phyloP scores from a whole-genome alignment of 2,329 filamentous ascomycete genomes.

The Didymella pomorum region DNA sequence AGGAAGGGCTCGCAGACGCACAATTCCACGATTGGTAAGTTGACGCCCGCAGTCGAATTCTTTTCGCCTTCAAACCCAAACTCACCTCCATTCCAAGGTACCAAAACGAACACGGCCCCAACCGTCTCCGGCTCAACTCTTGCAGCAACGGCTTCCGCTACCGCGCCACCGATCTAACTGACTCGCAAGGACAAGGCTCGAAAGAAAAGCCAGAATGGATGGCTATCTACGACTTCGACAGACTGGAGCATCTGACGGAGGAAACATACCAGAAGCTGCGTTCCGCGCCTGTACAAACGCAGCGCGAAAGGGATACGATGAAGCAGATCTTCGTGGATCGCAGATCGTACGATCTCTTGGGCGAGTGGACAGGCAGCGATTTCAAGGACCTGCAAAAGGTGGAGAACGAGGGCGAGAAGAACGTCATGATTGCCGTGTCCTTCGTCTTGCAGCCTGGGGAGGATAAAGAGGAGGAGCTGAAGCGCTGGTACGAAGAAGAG shows the following conservation, averaged over 20 bases:
- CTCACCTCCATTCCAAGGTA: constrained; percentile 61
- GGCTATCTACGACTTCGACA: constrained; percentile 81
- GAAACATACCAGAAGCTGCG: constrained; percentile 74
- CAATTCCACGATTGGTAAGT: constrained; percentile 75
- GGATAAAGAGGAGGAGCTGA: constrained; percentile 62
- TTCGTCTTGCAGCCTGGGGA: constrained; percentile 65
- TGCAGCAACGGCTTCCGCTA: constrained; percentile 83
- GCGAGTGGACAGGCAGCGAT: constrained; percentile 62
- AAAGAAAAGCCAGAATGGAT: constrained; percentile 71
- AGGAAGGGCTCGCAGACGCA: constrained; percentile 67
- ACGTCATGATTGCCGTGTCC: constrained; percentile 69
- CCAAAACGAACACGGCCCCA: constrained; percentile 90
- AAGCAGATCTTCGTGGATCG: constrained; percentile 73
- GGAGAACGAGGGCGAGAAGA: constrained; percentile 61
- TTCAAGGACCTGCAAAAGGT: constrained; percentile 69
- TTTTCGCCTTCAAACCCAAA: constrained; percentile 25
- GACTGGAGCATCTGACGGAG: constrained; percentile 74
- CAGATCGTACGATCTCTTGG: constrained; percentile 72
- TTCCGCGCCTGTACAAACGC: constrained; percentile 63
- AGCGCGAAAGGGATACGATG: constrained; percentile 68
- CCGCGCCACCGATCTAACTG: constrained; percentile 67
- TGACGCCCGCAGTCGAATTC: constrained; percentile 33
- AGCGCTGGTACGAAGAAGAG: constrained; percentile 78
- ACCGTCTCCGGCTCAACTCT: constrained; percentile 76
- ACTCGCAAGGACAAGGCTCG: constrained; percentile 33